These are phyloP conservation scores for Eutrema yunnanense DNA, from an alignment of 345 rosid genomes.

Conservation along the genomic window DNA sequence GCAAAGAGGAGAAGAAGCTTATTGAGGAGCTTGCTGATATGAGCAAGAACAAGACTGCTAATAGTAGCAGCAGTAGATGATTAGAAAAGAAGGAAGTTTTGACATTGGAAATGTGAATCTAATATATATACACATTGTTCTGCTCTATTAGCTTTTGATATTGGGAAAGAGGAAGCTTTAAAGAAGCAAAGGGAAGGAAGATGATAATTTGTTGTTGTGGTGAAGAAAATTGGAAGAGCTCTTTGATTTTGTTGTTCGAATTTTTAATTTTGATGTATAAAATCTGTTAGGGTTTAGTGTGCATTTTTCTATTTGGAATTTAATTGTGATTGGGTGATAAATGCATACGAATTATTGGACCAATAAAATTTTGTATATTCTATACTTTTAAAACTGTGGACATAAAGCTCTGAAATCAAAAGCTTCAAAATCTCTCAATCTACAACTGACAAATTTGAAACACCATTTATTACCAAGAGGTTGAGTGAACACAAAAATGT, in stretches of 20 bases:
- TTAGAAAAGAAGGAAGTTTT: constrained; percentile 10
- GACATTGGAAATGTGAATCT: constrained; percentile 17
- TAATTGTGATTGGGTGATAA: too few relatives aligned
- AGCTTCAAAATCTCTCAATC: not conserved
- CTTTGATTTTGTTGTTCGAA: not conserved
- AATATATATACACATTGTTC: constrained; percentile 7
- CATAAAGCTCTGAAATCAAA: constrained; percentile 31
- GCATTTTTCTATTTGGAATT: too few relatives aligned
- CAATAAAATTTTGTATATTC: too few relatives aligned
- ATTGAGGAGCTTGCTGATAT: constrained; percentile 84
- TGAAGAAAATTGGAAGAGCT: not conserved
- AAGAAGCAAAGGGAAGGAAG: not conserved
- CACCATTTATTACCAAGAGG: constrained; percentile 17
- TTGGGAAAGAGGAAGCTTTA: not conserved
- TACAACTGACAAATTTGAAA: constrained; percentile 35
- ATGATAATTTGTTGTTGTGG: constrained; percentile 7
- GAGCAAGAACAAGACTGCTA: constrained; percentile 77
- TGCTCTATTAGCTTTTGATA: not conserved
- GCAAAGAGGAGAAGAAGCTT: constrained; percentile 83
- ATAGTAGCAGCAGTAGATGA: constrained; percentile 43
- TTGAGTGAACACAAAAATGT: not conserved
- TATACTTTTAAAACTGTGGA: too few relatives aligned
- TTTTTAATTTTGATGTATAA: not conserved
- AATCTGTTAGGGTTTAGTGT: not conserved
- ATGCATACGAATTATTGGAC: too few relatives aligned